Evolutionary conservation across 2,329 filamentous ascomycete species (phyloP).

Genomic region (Sordariomycetes sp.): DNA sequence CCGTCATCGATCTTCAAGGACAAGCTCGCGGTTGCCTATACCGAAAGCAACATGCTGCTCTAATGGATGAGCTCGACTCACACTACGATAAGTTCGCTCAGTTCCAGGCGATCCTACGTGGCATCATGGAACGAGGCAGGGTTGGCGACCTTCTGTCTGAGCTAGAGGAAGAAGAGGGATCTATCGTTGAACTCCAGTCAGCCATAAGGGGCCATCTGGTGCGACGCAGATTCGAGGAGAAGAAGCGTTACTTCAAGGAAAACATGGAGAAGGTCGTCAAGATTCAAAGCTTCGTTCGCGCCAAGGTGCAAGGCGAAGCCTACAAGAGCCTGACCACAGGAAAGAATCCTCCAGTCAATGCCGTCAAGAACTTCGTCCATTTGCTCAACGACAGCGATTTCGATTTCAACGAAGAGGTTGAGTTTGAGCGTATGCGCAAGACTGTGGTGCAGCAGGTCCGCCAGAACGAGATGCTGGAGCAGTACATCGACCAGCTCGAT

Average conservation of each 20-base stretch:
- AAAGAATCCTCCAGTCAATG: conserved; percentile 93
- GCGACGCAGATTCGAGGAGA: conserved; percentile 68
- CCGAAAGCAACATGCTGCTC: conserved; percentile 48
- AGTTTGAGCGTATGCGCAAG: conserved; percentile 90
- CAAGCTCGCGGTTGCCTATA: conserved; percentile 55
- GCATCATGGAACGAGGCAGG: conserved; percentile 66
- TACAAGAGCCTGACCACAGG: conserved; percentile 96
- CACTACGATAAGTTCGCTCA: conserved; percentile 57
- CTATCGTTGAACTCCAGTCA: conserved; percentile 66
- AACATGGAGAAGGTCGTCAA: conserved; percentile 99
- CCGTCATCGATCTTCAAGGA: conserved; percentile 57
- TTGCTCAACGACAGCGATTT: conserved; percentile 97
- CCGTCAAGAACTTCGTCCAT: conserved; percentile 97
- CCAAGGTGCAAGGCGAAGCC: conserved; percentile 90
- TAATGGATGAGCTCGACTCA: conserved; percentile 62
- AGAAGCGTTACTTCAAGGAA: conserved; percentile 80
- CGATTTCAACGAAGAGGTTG: conserved; percentile 97
- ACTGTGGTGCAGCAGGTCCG: conserved; percentile 95
- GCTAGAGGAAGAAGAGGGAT: conserved; percentile 76
- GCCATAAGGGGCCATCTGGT: conserved; percentile 65
- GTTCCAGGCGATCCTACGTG: conserved; percentile 69
- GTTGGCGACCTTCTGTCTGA: conserved; percentile 67
- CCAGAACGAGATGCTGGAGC: conserved; percentile 93
- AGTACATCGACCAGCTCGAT: conserved; percentile 96
- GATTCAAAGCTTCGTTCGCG: conserved; percentile 92